A percentile compares a stretch with the other conserved stretches of the same genome.
Evolutionary conservation across 352 stramenopile genomes (phyloP).

Genomic region (Thraustochytrium sp.): DNA sequence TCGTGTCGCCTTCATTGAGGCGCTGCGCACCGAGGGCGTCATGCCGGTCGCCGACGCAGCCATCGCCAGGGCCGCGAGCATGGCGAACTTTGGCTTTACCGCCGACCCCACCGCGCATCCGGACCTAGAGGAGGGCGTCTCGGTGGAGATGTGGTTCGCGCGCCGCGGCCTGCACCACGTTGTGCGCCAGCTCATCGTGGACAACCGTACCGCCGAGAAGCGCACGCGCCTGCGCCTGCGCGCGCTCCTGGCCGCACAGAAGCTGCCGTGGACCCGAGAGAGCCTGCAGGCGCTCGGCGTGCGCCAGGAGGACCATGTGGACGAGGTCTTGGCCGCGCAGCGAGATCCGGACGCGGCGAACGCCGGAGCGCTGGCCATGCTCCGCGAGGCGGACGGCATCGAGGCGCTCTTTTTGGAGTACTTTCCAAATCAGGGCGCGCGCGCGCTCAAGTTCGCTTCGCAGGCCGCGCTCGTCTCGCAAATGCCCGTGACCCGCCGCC

Average conservation of each 20-base stretch:
- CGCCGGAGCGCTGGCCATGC: neutral
- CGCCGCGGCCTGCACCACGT: slow-evolving; percentile 13
- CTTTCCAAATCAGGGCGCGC: neutral
- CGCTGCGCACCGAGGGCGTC: neutral
- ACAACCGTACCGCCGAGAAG: neutral
- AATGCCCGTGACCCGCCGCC: neutral
- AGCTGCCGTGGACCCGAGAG: neutral
- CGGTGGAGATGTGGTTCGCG: slow-evolving; percentile 23
- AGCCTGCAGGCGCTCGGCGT: neutral
- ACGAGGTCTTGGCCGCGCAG: neutral
- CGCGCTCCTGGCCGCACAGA: neutral
- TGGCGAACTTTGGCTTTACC: neutral
- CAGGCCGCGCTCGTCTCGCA: neutral
- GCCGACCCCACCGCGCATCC: too few relatives aligned
- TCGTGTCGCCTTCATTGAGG: neutral
- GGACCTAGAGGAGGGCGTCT: neutral
- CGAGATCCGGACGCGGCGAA: neutral
- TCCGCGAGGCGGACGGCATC: neutral
- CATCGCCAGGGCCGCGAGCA: neutral
- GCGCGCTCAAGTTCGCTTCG: slow-evolving; percentile 12
- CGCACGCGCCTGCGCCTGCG: neutral
- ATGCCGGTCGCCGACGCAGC: neutral
- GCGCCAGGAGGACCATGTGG: neutral
- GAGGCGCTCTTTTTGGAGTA: neutral
- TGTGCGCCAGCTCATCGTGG: neutral